phyloP scores from a whole-genome alignment of 1,284 basidiomycete genomes.

The Flammula alnicola region DNA sequence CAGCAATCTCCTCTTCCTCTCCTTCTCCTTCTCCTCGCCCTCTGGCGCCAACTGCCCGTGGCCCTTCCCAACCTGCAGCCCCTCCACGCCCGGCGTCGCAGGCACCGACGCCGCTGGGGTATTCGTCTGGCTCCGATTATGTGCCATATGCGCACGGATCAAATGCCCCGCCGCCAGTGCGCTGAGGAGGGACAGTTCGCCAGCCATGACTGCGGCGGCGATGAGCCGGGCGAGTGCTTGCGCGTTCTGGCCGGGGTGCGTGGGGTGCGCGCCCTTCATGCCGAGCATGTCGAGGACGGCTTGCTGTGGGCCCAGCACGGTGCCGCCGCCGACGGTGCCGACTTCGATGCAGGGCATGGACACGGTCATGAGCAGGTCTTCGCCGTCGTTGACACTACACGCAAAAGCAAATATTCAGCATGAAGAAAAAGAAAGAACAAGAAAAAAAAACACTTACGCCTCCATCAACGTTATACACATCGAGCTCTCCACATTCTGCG shows the following conservation, averaged over 20 bases:
- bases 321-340: slow-evolving; percentile 96
- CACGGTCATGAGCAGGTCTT: slow-evolving; percentile 91
- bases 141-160: slow-evolving; percentile 87
- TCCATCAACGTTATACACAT: slow-evolving; percentile 99
- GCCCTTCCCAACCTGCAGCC: slow-evolving; percentile 24
- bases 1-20: slow-evolving; percentile 7
- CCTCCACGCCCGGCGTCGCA: slow-evolving; percentile 8
- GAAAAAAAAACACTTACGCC: slow-evolving; percentile 63
- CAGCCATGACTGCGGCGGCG: slow-evolving; percentile 91
- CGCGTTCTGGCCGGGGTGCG: slow-evolving; percentile 85
- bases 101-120: slow-evolving; percentile 55
- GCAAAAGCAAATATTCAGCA: slow-evolving; percentile 6
- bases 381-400: slow-evolving; percentile 85
- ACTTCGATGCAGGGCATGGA: slow-evolving; percentile 98
- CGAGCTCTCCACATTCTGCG: slow-evolving; percentile 98
- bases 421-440: slow-evolving; percentile 6
- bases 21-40: slow-evolving; percentile 7
- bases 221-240: slow-evolving; percentile 88
- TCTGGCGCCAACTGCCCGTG: slow-evolving; percentile 17
- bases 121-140: slow-evolving; percentile 66
- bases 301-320: slow-evolving; percentile 86
- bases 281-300: slow-evolving; percentile 95
- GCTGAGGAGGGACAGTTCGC: slow-evolving; percentile 87
- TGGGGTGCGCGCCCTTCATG: slow-evolving; percentile 83
- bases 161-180: slow-evolving; percentile 93